Percentiles rank a stretch among this genome's conserved stretches.
Conservation (phyloP, 192 early-diverging fungal species). For the Rhizophagus sp. region DNA sequence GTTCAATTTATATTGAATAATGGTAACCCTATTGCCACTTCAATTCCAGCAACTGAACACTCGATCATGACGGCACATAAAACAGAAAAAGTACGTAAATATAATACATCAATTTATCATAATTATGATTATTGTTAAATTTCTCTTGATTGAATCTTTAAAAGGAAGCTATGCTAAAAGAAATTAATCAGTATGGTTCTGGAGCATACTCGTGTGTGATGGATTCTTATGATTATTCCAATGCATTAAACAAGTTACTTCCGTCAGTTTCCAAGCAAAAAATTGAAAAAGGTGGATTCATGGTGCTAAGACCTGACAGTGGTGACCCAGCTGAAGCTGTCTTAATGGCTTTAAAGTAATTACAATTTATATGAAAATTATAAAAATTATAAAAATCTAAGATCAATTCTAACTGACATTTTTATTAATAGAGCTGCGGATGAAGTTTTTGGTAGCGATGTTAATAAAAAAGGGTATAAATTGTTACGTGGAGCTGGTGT, state of each 20-base stretch:
- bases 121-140: too few species aligned
- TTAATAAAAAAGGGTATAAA: conserved; percentile 80
- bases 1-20: conserved; percentile 76
- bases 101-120: too few species aligned
- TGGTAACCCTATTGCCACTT: conserved; percentile 70
- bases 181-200: conserved; percentile 67
- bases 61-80: conserved; percentile 82
- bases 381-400: background rate
- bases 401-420: background rate
- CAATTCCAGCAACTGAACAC: conserved; percentile 89
- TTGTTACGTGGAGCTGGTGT: conserved; percentile 70
- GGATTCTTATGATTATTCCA: conserved; percentile 87
- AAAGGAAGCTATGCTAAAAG: conserved; percentile 64
- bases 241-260: conserved; percentile 72
- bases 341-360: conserved; percentile 65
- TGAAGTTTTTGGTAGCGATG: conserved; percentile 64
- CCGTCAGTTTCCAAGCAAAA: conserved; percentile 69
- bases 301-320: conserved; percentile 84
- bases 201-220: conserved; percentile 86
- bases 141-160: conserved; percentile 5
- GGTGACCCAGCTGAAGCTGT: conserved; percentile 81
- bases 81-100: conserved; percentile 57
- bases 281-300: conserved; percentile 71
- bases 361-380: background rate
- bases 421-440: conserved; percentile 59